Evolutionary conservation across 192 early-diverging fungal species (phyloP), one percentile per base, ranked within the genome.

Genomic region (Thamnidium elegans): DNA sequence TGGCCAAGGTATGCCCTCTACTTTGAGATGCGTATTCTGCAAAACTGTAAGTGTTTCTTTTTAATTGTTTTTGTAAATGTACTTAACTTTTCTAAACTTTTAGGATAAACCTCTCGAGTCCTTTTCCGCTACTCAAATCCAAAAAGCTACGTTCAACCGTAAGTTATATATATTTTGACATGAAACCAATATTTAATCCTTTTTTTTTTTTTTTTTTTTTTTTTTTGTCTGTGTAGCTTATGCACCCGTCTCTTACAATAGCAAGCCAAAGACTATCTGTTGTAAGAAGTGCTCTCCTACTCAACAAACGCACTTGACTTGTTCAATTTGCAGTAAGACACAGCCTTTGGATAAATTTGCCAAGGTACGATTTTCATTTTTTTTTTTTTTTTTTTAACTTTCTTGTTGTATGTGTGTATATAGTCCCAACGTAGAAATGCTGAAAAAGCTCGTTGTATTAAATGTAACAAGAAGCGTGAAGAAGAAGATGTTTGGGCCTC

Each of bases 361-460:
- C 3, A 79, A 79, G 72, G 77, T 75, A 70, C 26, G 26, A 26
- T 26, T 26, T 26, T 26, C 26, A 26, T 26, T 26, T 50, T 36
- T 46, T 26, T 26, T 26, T 26, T 26, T 26, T 26, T 26, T 26
- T 26, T 26, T 26, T 3, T 26, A 2, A 26, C 1, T 3, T 26
- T 26, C 3, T 26, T 26, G 26, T 26, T 26, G 26, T 26, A 26
- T 26, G 26, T 3, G 26, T 3, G 26, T 26, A 26, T 26, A 36
- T 66, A 78, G 77, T 68, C 68, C 11, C 78, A 79, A 52, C 65
- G 78, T 0, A 74, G 54, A 26, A 70, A 79, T n/a, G 75, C 75
- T 2, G 78, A 79, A 58, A 68, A 70, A 14, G 78, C 78, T 3
- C 43, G 75, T 0, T 79, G 78, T n/a, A 46, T 73, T 1, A 15